phyloP scores from a whole-genome alignment of 2,329 filamentous ascomycete species.

The Anthostomella pinea region DNA sequence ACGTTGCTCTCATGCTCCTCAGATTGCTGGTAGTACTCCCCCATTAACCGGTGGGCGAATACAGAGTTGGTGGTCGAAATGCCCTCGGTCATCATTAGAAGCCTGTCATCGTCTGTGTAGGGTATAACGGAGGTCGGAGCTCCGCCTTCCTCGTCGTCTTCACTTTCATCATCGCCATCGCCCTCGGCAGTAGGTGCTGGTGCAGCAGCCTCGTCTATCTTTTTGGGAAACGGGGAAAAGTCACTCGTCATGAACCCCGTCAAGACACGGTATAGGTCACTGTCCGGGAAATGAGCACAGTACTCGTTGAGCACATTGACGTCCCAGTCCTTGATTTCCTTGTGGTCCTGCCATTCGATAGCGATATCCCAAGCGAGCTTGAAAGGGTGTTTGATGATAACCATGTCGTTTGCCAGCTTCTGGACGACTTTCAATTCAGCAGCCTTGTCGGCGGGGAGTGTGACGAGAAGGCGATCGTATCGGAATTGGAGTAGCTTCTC shows the following conservation, averaged over 20 bases:
- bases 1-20: slow-evolving; percentile 83
- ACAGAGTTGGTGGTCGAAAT: slow-evolving; percentile 66
- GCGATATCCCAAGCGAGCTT: slow-evolving; percentile 87
- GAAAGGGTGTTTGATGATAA: slow-evolving; percentile 90
- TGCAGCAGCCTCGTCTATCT: slow-evolving; percentile 14
- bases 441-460: slow-evolving; percentile 63
- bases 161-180: slow-evolving; percentile 48
- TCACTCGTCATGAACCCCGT: slow-evolving; percentile 79
- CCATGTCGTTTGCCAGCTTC: slow-evolving; percentile 84
- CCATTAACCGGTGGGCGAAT: slow-evolving; percentile 79
- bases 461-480: slow-evolving; percentile 71
- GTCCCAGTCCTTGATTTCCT: slow-evolving; percentile 74
- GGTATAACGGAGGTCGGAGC: slow-evolving; percentile 53
- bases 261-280: slow-evolving; percentile 78
- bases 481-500: slow-evolving; percentile 83
- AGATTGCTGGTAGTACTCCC: slow-evolving; percentile 77
- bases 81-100: slow-evolving; percentile 77
- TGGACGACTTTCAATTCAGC: slow-evolving; percentile 70
- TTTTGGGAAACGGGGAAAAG: slow-evolving; percentile 73
- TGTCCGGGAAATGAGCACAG: slow-evolving; percentile 77
- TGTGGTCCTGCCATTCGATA: slow-evolving; percentile 83
- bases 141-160: slow-evolving; percentile 56
- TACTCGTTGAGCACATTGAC: slow-evolving; percentile 75
- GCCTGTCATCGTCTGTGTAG: slow-evolving; percentile 71
- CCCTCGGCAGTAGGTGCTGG: slow-evolving; percentile 28